phyloP scores from a whole-genome alignment of 768 basidiomycete species.

The Boletus patriciae region DNA sequence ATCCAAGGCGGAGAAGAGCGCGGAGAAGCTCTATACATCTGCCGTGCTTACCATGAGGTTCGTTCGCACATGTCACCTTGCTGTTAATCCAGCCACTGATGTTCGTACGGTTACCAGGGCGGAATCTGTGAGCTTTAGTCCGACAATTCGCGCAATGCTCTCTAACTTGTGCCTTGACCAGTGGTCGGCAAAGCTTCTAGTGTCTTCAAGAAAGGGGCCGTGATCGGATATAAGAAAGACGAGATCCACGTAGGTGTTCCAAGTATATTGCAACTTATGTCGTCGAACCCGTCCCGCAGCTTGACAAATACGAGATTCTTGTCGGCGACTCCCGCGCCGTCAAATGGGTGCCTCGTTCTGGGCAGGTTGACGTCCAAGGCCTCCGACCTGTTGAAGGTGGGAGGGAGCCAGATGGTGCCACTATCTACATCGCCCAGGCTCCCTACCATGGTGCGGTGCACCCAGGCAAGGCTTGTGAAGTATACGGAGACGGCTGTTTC shows the following conservation, averaged over 20 bases:
- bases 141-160: not conserved
- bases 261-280: not conserved
- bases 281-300: slow-evolving; percentile 36
- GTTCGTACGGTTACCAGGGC: slow-evolving; percentile 39
- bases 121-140: slow-evolving; percentile 46
- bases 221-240: slow-evolving; percentile 59
- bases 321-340: slow-evolving; percentile 58
- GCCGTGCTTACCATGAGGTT: slow-evolving; percentile 60
- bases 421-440: slow-evolving; percentile 62
- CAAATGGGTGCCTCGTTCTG: slow-evolving; percentile 54
- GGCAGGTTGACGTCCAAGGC: slow-evolving; percentile 42
- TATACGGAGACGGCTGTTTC: slow-evolving; percentile 54
- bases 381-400: slow-evolving; percentile 70
- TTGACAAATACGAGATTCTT: slow-evolving; percentile 68
- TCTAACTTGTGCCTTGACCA: slow-evolving; percentile 26
- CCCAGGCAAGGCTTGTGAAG: slow-evolving; percentile 63
- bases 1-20: slow-evolving; percentile 58
- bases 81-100: not conserved
- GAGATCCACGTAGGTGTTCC: slow-evolving; percentile 53
- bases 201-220: slow-evolving; percentile 58
- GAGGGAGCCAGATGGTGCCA: slow-evolving; percentile 57
- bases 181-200: slow-evolving; percentile 67
- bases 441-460: slow-evolving; percentile 49
- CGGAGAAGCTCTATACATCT: slow-evolving; percentile 54
- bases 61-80: slow-evolving; percentile 31